Conservation (phyloP, 1,284 basidiomycete species). For the Malassezia sp. region DNA sequence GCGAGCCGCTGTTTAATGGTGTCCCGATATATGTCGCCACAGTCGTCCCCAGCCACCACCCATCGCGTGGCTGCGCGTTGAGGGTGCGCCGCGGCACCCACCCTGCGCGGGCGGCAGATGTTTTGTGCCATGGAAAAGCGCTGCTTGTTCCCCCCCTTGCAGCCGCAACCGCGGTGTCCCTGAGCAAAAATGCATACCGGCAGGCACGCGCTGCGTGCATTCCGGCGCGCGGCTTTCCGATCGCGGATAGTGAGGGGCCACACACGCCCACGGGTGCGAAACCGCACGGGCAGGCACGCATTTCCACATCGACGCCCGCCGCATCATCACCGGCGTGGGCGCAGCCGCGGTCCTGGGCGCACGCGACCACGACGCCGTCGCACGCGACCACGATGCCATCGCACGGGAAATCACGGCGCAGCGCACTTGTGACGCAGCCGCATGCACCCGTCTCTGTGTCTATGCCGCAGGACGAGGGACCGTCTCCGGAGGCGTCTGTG, state of each 20-base stretch:
- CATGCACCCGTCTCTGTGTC: background rate
- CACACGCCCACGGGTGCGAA: background rate
- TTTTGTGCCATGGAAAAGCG: background rate
- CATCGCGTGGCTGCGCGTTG: too few relatives aligned
- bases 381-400: background rate
- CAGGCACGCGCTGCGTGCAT: background rate
- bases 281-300: background rate
- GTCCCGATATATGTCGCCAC: too few relatives aligned
- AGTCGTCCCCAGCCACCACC: too few relatives aligned
- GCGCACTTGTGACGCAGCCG: background rate
- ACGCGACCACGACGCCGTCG: background rate
- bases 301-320: background rate
- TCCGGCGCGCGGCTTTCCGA: background rate
- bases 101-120: background rate
- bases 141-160: background rate
- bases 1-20: too few relatives aligned
- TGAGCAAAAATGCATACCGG: background rate
- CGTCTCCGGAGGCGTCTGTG: too few relatives aligned
- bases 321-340: slow-evolving; percentile 8
- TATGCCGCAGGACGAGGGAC: too few relatives aligned
- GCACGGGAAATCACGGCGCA: background rate
- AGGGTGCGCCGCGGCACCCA: too few relatives aligned
- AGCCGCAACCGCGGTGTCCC: background rate
- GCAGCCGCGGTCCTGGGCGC: slow-evolving; percentile 9
- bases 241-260: too few relatives aligned